Percentiles rank a stretch among this genome's conserved stretches.
Evolutionary conservation across 1,139 yeast genomes (phyloP).

Genomic region (Saccharomyces hybrid): DNA sequence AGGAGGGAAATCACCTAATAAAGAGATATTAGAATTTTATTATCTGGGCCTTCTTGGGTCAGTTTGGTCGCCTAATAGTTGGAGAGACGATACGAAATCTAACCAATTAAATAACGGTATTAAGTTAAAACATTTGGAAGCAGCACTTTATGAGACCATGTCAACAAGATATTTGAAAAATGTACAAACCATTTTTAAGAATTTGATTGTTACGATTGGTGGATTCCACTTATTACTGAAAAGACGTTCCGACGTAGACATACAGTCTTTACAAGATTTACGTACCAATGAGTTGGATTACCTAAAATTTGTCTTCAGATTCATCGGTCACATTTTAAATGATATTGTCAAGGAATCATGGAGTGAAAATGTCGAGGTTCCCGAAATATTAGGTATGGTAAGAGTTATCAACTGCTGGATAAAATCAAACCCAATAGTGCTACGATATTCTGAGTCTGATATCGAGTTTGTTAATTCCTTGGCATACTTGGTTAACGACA

Average conservation of each 20-base stretch:
- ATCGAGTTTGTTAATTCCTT: slow-evolving; percentile 34
- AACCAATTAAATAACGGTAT: slow-evolving; percentile 13
- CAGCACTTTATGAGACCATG: slow-evolving; percentile 22
- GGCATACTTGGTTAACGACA: slow-evolving; percentile 33
- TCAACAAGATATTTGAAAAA: slow-evolving; percentile 25
- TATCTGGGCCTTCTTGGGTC: slow-evolving; percentile 27
- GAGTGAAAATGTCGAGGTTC: slow-evolving; percentile 18
- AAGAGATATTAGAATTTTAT: slow-evolving; percentile 30
- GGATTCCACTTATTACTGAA: slow-evolving; percentile 24
- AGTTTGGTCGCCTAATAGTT: slow-evolving; percentile 19
- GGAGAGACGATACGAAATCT: slow-evolving; percentile 17
- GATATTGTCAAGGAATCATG: slow-evolving; percentile 21
- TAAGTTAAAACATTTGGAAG: slow-evolving; percentile 16
- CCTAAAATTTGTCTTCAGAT: slow-evolving; percentile 23
- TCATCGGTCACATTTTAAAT: slow-evolving; percentile 21
- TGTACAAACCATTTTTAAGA: slow-evolving; percentile 22
- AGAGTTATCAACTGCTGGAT: slow-evolving; percentile 53
- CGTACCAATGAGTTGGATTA: slow-evolving; percentile 10
- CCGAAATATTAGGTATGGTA: slow-evolving; percentile 30
- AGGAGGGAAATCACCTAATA: slow-evolving; percentile 22
- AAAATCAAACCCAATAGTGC: slow-evolving; percentile 39
- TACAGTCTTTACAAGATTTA: slow-evolving; percentile 7
- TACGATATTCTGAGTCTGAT: slow-evolving; percentile 37
- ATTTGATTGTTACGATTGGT: slow-evolving; percentile 23
- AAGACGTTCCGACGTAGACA: slow-evolving; percentile 4